A percentile compares a stretch with the other conserved stretches of the same genome.
Conservation (phyloP, 208 protist genomes). For the Willaertia magna region DNA sequence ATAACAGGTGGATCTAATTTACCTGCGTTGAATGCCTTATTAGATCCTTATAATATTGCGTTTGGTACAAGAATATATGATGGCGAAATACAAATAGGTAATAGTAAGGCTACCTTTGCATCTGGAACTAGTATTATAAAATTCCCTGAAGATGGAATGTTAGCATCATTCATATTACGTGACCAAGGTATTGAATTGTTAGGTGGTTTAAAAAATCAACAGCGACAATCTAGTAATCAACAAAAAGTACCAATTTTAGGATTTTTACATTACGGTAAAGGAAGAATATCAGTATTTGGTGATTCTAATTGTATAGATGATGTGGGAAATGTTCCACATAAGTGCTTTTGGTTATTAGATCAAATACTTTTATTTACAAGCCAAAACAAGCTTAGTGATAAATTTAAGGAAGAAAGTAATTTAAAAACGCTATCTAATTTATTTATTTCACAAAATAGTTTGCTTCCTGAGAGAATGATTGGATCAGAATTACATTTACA, state of each 20-base stretch:
- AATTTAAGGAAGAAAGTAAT: neutral
- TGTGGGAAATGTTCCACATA: neutral
- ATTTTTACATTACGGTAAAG: conserved; percentile 7
- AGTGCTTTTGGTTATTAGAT: neutral
- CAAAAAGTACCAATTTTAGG: neutral
- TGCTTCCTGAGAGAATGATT: neutral
- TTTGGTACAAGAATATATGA: conserved; percentile 31
- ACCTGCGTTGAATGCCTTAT: conserved; percentile 66
- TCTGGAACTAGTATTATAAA: conserved; percentile 29
- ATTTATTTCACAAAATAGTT: neutral
- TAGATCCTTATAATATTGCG: conserved; percentile 47
- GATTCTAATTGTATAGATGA: conserved; percentile 48
- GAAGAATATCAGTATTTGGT: conserved; percentile 45
- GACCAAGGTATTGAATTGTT: conserved; percentile 27
- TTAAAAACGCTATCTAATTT: neutral
- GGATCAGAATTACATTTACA: neutral
- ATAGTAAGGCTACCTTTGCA: neutral
- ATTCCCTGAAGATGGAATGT: conserved; percentile 33
- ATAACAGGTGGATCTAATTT: conserved; percentile 62
- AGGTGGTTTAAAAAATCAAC: neutral
- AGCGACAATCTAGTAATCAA: neutral
- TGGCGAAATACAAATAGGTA: neutral
- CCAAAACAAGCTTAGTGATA: neutral
- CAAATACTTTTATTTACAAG: neutral
- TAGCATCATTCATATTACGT: conserved; percentile 13